These are phyloP conservation scores for Candida patagonica DNA, from an alignment of 805 yeast genomes.

Conservation along the genomic window DNA sequence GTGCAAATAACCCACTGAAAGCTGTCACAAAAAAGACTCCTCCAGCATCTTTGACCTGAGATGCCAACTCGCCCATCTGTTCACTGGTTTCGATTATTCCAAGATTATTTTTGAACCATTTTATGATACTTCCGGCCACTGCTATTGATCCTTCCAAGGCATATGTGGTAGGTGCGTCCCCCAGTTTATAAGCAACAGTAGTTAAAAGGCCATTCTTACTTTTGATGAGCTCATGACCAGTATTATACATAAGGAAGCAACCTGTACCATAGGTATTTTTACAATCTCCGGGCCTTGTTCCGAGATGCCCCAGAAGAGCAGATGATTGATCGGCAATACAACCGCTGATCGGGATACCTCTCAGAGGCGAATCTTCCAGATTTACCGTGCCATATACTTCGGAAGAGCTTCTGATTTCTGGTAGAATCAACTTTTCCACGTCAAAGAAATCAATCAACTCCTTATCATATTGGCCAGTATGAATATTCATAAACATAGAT, in stretches of 20 bases:
- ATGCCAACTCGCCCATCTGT: slow-evolving; percentile 86
- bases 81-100: slow-evolving; percentile 70
- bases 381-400: slow-evolving; percentile 65
- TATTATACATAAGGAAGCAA: slow-evolving; percentile 79
- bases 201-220: slow-evolving; percentile 78
- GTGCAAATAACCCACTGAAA: slow-evolving; percentile 87
- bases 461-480: slow-evolving; percentile 64
- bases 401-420: slow-evolving; percentile 70
- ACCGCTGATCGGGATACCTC: slow-evolving; percentile 70
- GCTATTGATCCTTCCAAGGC: slow-evolving; percentile 95
- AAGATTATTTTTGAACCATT: slow-evolving; percentile 89
- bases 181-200: slow-evolving; percentile 87
- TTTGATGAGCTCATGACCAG: slow-evolving; percentile 64
- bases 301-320: slow-evolving; percentile 87
- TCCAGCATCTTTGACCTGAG: slow-evolving; percentile 69
- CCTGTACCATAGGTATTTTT: slow-evolving; percentile 98
- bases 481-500: slow-evolving; percentile 81
- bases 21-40: slow-evolving; percentile 96
- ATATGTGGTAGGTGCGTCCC: slow-evolving; percentile 58
- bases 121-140: slow-evolving; percentile 89
- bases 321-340: slow-evolving; percentile 93
- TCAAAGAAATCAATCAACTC: slow-evolving; percentile 71
- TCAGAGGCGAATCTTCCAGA: slow-evolving; percentile 31
- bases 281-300: slow-evolving; percentile 74
- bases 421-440: slow-evolving; percentile 62